These are phyloP conservation scores for Talaromyces albobiverticillius DNA, from an alignment of 2,329 filamentous ascomycete species.

Conservation along the genomic window DNA sequence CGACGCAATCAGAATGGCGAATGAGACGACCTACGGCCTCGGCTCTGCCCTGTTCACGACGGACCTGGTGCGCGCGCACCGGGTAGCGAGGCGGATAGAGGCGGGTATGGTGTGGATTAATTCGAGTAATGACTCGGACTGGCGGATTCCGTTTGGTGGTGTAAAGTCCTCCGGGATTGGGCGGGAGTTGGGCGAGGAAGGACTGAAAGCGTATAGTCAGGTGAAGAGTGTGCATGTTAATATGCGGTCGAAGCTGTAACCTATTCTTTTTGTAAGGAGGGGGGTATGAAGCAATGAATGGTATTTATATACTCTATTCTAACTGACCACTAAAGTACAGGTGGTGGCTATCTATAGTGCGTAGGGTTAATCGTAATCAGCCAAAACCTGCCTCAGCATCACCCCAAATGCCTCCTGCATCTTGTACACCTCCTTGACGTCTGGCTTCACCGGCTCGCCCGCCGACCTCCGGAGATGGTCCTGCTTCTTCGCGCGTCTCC, in stretches of 20 bases:
- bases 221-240: slow-evolving; percentile 43
- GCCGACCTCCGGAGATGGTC: slow-evolving; percentile 77
- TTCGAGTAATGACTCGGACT: slow-evolving; percentile 42
- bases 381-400: slow-evolving; percentile 79
- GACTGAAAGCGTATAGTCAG: slow-evolving; percentile 39
- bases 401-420: slow-evolving; percentile 74
- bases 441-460: slow-evolving; percentile 79
- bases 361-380: slow-evolving; percentile 55
- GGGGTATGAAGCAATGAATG: too few species aligned
- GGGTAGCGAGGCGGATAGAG: slow-evolving; percentile 41
- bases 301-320: too few species aligned
- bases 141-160: slow-evolving; percentile 41
- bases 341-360: too few species aligned
- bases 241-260: slow-evolving; percentile 32
- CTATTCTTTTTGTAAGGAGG: too few species aligned
- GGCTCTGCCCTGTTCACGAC: slow-evolving; percentile 42
- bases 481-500: slow-evolving; percentile 70
- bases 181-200: slow-evolving; percentile 44
- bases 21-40: slow-evolving; percentile 42
- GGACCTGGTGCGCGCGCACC: slow-evolving; percentile 39
- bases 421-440: slow-evolving; percentile 74
- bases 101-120: slow-evolving; percentile 48
- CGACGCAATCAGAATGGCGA: slow-evolving; percentile 37
- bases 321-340: too few species aligned
- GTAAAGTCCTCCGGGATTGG: slow-evolving; percentile 51